A percentile compares a stretch with the other conserved stretches of the same genome.
Evolutionary conservation across 1,139 yeast genomes (phyloP).

Genomic region (Sugiyamaella castrensis): DNA sequence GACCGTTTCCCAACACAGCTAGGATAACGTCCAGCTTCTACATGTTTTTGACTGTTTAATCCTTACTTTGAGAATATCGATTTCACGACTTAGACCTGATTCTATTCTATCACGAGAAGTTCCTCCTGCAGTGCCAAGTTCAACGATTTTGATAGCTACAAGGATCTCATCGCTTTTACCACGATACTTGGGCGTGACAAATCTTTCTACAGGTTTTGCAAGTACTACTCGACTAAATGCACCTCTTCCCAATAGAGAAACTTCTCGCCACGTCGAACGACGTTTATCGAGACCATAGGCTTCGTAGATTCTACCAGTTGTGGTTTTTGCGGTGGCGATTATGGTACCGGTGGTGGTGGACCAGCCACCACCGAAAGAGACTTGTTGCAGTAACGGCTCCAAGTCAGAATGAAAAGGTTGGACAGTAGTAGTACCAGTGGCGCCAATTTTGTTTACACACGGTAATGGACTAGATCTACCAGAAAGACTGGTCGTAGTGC

Average conservation of each 20-base stretch:
- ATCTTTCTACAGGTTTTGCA: conserved; percentile 34
- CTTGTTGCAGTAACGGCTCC: no score
- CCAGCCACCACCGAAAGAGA: not conserved
- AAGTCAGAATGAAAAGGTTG: not conserved
- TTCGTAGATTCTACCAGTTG: conserved; percentile 23
- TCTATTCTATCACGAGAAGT: conserved; percentile 53
- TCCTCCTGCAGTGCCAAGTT: conserved; percentile 26
- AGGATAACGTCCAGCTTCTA: not conserved
- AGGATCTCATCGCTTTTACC: conserved; percentile 34
- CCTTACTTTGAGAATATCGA: conserved; percentile 51
- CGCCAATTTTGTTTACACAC: not conserved
- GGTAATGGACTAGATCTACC: no score
- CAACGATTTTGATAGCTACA: conserved; percentile 37
- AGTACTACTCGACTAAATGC: conserved; percentile 41
- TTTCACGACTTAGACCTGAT: conserved; percentile 70
- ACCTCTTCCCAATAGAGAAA: conserved; percentile 40
- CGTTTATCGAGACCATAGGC: conserved; percentile 28
- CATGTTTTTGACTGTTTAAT: not conserved
- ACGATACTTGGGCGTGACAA: conserved; percentile 40
- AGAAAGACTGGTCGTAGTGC: not conserved
- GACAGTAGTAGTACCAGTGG: not conserved
- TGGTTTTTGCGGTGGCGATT: not conserved
- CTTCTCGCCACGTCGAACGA: conserved; percentile 36
- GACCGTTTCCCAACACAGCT: no score
- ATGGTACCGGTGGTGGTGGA: not conserved